Evolutionary conservation across 306 rosid genomes (phyloP).

Genomic region (Pyrus betulifolia): DNA sequence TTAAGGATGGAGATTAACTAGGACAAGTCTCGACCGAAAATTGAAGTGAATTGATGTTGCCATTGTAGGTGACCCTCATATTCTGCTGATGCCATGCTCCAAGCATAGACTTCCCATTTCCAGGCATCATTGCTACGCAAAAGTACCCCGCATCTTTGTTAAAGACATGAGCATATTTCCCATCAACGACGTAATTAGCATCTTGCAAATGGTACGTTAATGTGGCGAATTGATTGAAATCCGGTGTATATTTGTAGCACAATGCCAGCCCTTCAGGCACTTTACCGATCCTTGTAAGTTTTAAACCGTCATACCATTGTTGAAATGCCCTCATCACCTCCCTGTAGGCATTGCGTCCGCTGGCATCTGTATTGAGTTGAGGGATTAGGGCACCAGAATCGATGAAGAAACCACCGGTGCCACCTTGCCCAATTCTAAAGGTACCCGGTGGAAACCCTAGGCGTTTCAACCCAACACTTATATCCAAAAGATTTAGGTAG

Average conservation of each 20-base stretch:
- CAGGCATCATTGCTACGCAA: constrained; percentile 7
- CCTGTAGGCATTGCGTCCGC: background rate
- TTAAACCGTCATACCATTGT: background rate
- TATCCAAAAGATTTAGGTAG: constrained; percentile 5
- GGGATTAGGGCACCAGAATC: constrained; percentile 9
- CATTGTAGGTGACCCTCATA: constrained; percentile 2
- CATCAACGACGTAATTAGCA: background rate
- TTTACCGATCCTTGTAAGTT: background rate
- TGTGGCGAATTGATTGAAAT: background rate
- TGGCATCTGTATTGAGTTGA: background rate
- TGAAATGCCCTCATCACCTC: constrained; percentile 8
- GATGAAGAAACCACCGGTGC: constrained; percentile 7
- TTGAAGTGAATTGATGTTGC: background rate
- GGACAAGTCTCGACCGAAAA: background rate
- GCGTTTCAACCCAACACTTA: background rate
- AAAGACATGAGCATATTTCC: background rate
- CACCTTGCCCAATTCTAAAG: background rate
- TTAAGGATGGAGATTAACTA: background rate
- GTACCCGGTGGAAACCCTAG: background rate
- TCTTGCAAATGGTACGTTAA: constrained; percentile 19
- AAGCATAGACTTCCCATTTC: background rate
- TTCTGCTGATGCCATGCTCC: constrained; percentile 26
- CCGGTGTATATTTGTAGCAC: background rate
- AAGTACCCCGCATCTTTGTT: background rate
- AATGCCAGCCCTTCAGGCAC: background rate